Base-by-base conservation (phyloP, 106 monocot genomes). In the Iris macrosiphon region DNA sequence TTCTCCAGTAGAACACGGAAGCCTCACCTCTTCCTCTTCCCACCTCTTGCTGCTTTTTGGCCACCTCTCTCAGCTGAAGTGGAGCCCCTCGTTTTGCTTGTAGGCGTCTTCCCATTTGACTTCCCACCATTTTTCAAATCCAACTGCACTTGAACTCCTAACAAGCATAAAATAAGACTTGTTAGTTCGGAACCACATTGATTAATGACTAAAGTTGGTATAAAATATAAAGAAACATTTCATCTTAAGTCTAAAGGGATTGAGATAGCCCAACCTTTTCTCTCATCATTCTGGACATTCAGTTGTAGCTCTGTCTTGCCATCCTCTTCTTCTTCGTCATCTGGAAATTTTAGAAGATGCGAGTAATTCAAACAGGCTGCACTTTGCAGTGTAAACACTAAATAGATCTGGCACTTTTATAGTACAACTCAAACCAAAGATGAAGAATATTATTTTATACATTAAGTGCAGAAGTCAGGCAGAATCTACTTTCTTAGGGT, bases 121-220 rank as follows among this genome's bases (percentile, higher is more conserved):
- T 51, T 77, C 8, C 19, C 59, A 24, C 62, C 65, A 26, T 29
- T 75, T 52, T 88, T 88, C 64, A 93, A 67, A 64, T 93, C 75
- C 45, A 93, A 63, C 63, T 78, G 74, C 46, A 93, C 93, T 69
- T 77, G 80, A 29, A 93, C 72, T 16, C 93, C 93, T 93, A 22
- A 11, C 16, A 13, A 41, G 21, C 23, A 31, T 6, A 9, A 32
- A n/a, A 46, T 20, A 31, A 4, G 42, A 32, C 29, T 7, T 9
- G n/a, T 57, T 28, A 29, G 50, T 26, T 26, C 16, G 2, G 29
- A 1, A n/a, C n/a, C n/a, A n/a, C n/a, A 45, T 24, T 40, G n/a
- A 43, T 43, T 16, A 17, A 27, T 29, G 16, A 16, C 12, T 18
- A 3, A 4, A 27, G 3, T 17, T 0, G 18, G 29, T 4, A 31